Base-by-base conservation (phyloP, 805 yeast genomes). In the Nakazawaea molendinolei region DNA sequence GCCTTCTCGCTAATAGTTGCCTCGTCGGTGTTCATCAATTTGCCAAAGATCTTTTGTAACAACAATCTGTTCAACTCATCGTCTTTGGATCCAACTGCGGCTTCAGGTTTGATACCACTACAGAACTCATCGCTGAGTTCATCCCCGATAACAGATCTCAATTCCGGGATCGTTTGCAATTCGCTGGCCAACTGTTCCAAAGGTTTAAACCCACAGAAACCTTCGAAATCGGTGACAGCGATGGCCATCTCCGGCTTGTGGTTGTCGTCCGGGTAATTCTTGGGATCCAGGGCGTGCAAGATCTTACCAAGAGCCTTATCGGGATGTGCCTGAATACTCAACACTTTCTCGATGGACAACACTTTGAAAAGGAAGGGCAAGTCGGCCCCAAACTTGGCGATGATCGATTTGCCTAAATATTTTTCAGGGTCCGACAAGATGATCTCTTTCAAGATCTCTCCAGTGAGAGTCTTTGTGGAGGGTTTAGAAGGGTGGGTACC, bases 221-320 rank as follows among this genome's bases (percentile, higher is more conserved):
- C 97, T 66, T 92, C 97, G 51, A 92, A 92, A 42, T 76, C 85
- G 16, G 97, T 89, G 36, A 92, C 79, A 7, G 98, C 98, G 53
- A 92, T 76, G 34, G 98, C 97, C 98, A 92, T 92, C 61, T 92
- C 98, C n/a, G 98, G 98, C 67, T 92, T 92, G 64, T 92, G 98
- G 67, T 92, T 92, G 58, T 81, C 95, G 63, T 92, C 98, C 3
- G 97, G 97, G 58, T 92, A 92, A 63, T 92, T 84, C 51, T 78
- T 76, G 39, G 98, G 97, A 63, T 92, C 97, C 20, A 68, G 61
- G 13, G 71, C 71, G 53, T 83, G 95, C 50, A 92, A 69, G 44
- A 75, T 74, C 31, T 71, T 76, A 25, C 83, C 98, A 40, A 92
- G 68, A 10, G 68, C 57, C 65, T 92, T 92, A 64, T 92, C 97